A percentile compares a stretch with the other conserved stretches of the same genome.
These are phyloP conservation scores for Durio zibethinus DNA, from an alignment of 345 rosid genomes.

Conservation along the genomic window DNA sequence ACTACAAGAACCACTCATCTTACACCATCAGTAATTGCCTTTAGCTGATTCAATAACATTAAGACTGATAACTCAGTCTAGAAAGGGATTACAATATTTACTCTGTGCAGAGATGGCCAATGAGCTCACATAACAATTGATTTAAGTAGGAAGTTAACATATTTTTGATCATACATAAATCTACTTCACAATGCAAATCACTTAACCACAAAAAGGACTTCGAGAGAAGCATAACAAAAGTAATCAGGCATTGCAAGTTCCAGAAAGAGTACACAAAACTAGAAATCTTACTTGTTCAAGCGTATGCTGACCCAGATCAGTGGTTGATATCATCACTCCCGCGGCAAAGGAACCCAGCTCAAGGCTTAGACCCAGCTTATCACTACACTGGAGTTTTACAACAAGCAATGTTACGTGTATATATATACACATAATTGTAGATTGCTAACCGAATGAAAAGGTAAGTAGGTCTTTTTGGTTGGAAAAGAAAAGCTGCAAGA, in stretches of 20 bases:
- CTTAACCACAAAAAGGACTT: not conserved
- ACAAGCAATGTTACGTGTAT: conserved; percentile 6
- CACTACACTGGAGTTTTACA: conserved; percentile 78
- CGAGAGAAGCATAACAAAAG: conserved; percentile 16
- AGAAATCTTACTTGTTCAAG: conserved; percentile 73
- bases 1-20: not conserved
- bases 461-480: not conserved
- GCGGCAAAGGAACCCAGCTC: conserved; percentile 99
- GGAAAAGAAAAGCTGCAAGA: not conserved
- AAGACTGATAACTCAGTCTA: not conserved
- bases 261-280: conserved; percentile 11
- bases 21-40: not conserved
- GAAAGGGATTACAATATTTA: not conserved
- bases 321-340: conserved; percentile 97
- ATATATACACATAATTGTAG: not conserved
- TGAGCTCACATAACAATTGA: not conserved
- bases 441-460: not conserved
- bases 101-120: conserved; percentile 1
- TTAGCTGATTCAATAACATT: conserved; percentile 2
- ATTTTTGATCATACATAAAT: not conserved
- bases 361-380: conserved; percentile 93
- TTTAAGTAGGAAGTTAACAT: not conserved
- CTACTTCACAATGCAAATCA: not conserved
- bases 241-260: not conserved
- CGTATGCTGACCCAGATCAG: conserved; percentile 93